Conservation (phyloP, 164 flowering plant genomes). For the Taxillus chinensis region DNA sequence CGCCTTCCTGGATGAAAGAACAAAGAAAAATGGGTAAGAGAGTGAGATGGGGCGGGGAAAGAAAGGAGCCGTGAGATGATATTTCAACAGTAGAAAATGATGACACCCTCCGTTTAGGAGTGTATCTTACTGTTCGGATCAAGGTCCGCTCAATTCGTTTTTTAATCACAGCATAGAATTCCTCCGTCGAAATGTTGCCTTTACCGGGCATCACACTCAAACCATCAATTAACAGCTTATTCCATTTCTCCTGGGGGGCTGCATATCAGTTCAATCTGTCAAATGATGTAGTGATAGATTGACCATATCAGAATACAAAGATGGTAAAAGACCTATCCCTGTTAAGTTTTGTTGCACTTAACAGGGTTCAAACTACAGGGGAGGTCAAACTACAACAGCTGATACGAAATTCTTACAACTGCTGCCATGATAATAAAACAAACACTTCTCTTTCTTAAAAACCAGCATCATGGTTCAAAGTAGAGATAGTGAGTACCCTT, state of each 20-base stretch:
- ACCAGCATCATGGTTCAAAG: background rate
- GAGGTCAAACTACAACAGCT: background rate
- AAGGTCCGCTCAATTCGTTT: conserved; percentile 69
- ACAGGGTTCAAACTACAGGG: too few species aligned
- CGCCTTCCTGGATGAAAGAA: conserved; percentile 56
- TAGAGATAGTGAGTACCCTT: conserved; percentile 33
- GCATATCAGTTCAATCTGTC: conserved; percentile 17
- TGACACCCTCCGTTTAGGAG: background rate
- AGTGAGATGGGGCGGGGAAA: background rate
- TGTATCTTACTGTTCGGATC: conserved; percentile 62
- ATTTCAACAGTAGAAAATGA: too few species aligned
- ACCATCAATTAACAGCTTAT: conserved; percentile 54
- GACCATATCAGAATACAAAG: background rate
- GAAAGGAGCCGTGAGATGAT: too few species aligned
- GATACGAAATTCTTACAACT: background rate
- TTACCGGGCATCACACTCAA: conserved; percentile 59
- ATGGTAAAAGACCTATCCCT: background rate
- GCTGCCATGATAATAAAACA: background rate
- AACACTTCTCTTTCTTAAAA: background rate
- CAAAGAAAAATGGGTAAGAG: background rate
- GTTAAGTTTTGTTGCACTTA: background rate
- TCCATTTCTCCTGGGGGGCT: conserved; percentile 89
- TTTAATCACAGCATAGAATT: conserved; percentile 55
- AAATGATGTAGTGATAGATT: background rate
- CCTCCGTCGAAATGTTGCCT: conserved; percentile 47